phyloP scores from a whole-genome alignment of 352 stramenopile species.

The Phytophthora pini region DNA sequence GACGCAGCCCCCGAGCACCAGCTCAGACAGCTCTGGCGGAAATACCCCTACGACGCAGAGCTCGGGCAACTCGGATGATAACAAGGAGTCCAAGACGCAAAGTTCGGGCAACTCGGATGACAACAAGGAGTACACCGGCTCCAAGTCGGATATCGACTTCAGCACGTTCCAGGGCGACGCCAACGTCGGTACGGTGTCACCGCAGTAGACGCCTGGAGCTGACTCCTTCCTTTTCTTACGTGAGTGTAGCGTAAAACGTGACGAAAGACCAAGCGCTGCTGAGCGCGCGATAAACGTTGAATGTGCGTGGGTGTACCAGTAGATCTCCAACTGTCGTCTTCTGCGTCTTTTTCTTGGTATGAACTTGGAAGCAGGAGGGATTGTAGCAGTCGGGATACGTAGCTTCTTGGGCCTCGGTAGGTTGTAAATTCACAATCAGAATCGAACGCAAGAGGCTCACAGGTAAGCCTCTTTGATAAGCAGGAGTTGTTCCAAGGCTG shows the following conservation, averaged over 20 bases:
- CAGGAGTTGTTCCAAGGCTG: too few relatives aligned
- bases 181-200: slow-evolving; percentile 30
- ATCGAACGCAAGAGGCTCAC: slow-evolving; percentile 5
- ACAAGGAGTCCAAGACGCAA: slow-evolving; percentile 1
- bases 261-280: slow-evolving; percentile 37
- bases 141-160: slow-evolving; percentile 43
- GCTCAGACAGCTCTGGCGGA: too few relatives aligned
- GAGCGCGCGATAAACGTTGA: slow-evolving; percentile 38
- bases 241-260: slow-evolving; percentile 45
- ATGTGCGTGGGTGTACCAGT: slow-evolving; percentile 33
- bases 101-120: background rate
- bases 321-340: slow-evolving; percentile 10
- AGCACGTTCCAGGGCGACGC: slow-evolving; percentile 9
- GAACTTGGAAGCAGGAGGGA: slow-evolving; percentile 2
- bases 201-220: slow-evolving; percentile 21
- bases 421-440: slow-evolving; percentile 2
- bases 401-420: slow-evolving; percentile 4
- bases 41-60: slow-evolving; percentile 4
- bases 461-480: background rate
- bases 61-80: slow-evolving; percentile 11
- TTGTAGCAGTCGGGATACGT: background rate
- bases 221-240: slow-evolving; percentile 25
- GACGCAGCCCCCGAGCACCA: slow-evolving; percentile 9
- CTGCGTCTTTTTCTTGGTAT: slow-evolving; percentile 6
- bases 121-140: slow-evolving; percentile 30